Base-by-base conservation (phyloP, 192 early-diverging fungal species). In the Linnemannia elongata region DNA sequence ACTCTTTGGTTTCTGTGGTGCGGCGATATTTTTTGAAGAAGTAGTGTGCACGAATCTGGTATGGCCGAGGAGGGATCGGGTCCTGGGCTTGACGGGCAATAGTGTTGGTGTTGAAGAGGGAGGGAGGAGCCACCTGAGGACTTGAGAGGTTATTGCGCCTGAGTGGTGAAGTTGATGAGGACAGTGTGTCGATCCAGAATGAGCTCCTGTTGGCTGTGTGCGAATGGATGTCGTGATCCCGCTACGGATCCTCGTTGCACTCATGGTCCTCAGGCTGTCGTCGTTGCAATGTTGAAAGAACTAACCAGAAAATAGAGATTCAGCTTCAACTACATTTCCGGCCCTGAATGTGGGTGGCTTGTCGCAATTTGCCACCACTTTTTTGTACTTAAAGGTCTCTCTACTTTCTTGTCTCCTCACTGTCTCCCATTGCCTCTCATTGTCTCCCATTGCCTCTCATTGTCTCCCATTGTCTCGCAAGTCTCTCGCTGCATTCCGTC, bases 271-370 rank as follows among this genome's bases (percentile, higher is more conserved):
- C 12, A 33, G 63, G 35, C 42, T 22, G 72, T 41, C 13, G 18
- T n/a, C 42, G 54, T 33, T 35, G 33, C 13, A 45, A 13, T 45
- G 44, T 45, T 13, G 44, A 45, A 13, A 13, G 44, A 12, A 45
- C 17, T 12, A 17, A 49, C 12, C 17, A 12, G 3, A 49, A 39
- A 76, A 75, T 18, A 20, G 36, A 60, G 38, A 39, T 24, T 77
- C 18, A 30, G 18, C 35, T 3, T 75, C 30, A 75, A 45, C 72
- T 30, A 12, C 30, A 15, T 66, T 66, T 66, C 60, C 30, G n/a
- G 60, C 4, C 30, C 60, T 66, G 30, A 33, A 33, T 35, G 79
- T 81, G 80, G 80, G 79, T 81, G 80, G 80, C 80, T 81, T 81
- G 73, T 49, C 47, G 15, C 33, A 36, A 39, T 41, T 80, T 80